phyloP scores from a whole-genome alignment of 441 rosid genomes.

The Populus hybrid region DNA sequence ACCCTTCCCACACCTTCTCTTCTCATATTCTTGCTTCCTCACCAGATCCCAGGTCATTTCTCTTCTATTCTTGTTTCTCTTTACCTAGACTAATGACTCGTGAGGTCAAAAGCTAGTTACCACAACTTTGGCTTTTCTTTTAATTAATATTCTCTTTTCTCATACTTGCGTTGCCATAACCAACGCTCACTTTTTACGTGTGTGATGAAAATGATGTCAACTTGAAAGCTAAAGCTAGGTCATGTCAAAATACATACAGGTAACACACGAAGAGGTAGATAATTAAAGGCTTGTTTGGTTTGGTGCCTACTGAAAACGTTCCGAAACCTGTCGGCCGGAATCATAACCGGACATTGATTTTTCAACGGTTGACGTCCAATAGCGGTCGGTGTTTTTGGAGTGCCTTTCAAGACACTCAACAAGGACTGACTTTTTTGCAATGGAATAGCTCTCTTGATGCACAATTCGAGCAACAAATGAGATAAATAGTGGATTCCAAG shows the following conservation, averaged over 20 bases:
- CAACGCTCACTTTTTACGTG: neutral
- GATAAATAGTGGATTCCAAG: slow-evolving; percentile 16
- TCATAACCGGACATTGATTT: neutral
- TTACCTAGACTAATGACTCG: neutral
- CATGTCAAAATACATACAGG: neutral
- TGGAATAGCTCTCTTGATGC: neutral
- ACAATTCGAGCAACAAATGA: neutral
- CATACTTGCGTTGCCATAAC: neutral
- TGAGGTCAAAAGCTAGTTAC: slow-evolving; percentile 34
- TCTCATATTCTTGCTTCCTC: slow-evolving; percentile 21
- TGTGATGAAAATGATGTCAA: slow-evolving; percentile 18
- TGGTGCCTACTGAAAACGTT: neutral
- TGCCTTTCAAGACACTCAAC: neutral
- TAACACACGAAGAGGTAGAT: neutral
- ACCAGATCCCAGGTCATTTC: slow-evolving; percentile 48
- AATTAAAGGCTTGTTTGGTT: neutral
- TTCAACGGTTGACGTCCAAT: neutral
- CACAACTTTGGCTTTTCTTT: slow-evolving; percentile 17
- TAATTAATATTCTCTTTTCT: neutral
- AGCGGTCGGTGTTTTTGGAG: neutral
- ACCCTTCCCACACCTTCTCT: slow-evolving; percentile 16
- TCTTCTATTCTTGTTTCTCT: neutral
- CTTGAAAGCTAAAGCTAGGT: neutral
- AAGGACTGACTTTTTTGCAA: neutral
- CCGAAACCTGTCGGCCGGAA: neutral